A percentile compares a stretch with the other conserved stretches of the same genome.
These are phyloP conservation scores for Millerago galiae DNA, from an alignment of 805 yeast genomes.

Conservation along the genomic window DNA sequence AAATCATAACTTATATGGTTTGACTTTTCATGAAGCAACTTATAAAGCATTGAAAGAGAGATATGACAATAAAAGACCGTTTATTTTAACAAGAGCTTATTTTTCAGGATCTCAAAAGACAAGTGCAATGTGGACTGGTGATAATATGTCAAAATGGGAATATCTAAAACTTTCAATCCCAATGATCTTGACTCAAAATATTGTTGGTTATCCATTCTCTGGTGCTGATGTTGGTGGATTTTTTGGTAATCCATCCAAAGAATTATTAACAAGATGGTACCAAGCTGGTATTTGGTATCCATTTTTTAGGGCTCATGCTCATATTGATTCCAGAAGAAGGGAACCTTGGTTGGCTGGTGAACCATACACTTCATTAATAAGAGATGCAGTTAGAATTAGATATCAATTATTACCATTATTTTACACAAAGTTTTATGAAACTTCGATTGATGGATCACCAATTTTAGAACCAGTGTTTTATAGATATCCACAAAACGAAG, in stretches of 20 bases:
- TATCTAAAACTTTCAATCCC: constrained; percentile 76
- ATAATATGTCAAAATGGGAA: constrained; percentile 90
- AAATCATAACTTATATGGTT: constrained; percentile 80
- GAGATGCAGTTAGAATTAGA: constrained; percentile 66
- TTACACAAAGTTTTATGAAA: constrained; percentile 70
- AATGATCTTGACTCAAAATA: constrained; percentile 75
- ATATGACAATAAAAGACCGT: constrained; percentile 60
- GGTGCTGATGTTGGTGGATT: constrained; percentile 99
- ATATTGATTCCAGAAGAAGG: constrained; percentile 84
- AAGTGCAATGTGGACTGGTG: constrained; percentile 98
- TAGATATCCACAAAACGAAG: constrained; percentile 41
- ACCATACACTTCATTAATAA: constrained; percentile 58
- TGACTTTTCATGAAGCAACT: constrained; percentile 76
- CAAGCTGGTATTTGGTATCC: constrained; percentile 96
- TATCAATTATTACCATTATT: constrained; percentile 72
- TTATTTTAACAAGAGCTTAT: constrained; percentile 78
- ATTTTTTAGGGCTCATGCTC: constrained; percentile 95
- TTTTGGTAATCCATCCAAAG: constrained; percentile 81
- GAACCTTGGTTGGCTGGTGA: constrained; percentile 89
- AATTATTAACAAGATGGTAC: constrained; percentile 86
- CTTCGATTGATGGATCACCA: constrained; percentile 59
- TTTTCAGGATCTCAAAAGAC: constrained; percentile 89
- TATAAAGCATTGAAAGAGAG: constrained; percentile 56
- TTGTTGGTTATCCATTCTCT: constrained; percentile 83
- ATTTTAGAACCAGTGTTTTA: constrained; percentile 65